phyloP scores from a whole-genome alignment of 106 monocot genomes.

The Dendrobium nobile region DNA sequence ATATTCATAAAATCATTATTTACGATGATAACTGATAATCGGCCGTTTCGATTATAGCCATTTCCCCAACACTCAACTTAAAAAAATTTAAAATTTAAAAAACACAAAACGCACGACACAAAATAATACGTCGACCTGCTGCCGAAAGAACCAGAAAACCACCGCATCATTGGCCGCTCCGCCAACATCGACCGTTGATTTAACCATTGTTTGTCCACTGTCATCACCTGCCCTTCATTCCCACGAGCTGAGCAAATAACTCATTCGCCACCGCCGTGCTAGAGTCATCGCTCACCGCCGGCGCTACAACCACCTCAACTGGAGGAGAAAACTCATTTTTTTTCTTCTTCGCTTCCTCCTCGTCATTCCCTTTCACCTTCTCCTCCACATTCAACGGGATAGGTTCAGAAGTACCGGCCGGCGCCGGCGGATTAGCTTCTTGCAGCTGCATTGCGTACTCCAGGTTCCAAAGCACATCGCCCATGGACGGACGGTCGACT shows the following conservation, averaged over 20 bases:
- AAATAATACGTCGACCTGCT: too few species aligned
- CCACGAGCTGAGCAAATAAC: constrained; percentile 28
- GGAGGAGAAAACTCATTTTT: neutral
- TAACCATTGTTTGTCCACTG: too few species aligned
- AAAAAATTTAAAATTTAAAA: too few species aligned
- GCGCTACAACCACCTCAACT: neutral
- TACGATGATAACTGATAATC: too few species aligned
- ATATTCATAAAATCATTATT: too few species aligned
- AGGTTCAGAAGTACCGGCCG: neutral
- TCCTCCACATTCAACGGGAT: neutral
- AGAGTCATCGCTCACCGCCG: constrained; percentile 9
- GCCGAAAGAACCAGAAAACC: too few species aligned
- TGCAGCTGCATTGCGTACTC: constrained; percentile 28
- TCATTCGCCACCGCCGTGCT: constrained; percentile 26
- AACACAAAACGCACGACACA: too few species aligned
- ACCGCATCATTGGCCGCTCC: too few species aligned
- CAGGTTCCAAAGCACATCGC: constrained; percentile 27
- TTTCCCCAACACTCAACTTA: too few species aligned
- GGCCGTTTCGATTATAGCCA: too few species aligned
- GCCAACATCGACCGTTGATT: too few species aligned
- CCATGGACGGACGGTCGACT: constrained; percentile 29
- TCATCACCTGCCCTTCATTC: constrained; percentile 33
- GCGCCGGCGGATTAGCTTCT: constrained; percentile 17
- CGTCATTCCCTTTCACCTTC: neutral
- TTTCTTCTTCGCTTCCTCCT: neutral